Conservation (phyloP, 495 filamentous ascomycete genomes). For the Talaromyces proteolyticus region DNA sequence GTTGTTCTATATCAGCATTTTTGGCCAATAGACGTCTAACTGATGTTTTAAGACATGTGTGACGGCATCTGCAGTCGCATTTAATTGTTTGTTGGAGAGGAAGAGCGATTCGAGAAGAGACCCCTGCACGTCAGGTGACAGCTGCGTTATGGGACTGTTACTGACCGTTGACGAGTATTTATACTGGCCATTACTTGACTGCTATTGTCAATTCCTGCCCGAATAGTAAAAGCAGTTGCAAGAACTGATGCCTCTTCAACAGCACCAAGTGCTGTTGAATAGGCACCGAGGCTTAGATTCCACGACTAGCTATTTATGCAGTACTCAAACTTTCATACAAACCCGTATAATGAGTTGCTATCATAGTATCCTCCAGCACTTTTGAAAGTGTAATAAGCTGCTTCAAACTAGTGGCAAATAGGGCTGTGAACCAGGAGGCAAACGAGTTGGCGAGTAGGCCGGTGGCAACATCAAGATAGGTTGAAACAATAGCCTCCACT, state of each 20-base stretch:
- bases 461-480: slow-evolving; percentile 13
- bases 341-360: neutral
- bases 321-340: neutral
- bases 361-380: neutral
- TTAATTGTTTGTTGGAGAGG: neutral
- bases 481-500: slow-evolving; percentile 8
- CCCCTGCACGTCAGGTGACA: slow-evolving; percentile 21
- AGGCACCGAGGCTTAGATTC: slow-evolving; percentile 17
- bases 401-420: neutral
- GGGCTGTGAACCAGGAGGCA: slow-evolving; percentile 11
- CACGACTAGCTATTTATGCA: slow-evolving; percentile 22
- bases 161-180: slow-evolving; percentile 10
- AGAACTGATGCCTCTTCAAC: slow-evolving; percentile 12
- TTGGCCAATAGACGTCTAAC: slow-evolving; percentile 13
- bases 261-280: slow-evolving; percentile 12
- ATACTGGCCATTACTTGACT: slow-evolving; percentile 13
- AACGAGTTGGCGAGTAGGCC: slow-evolving; percentile 11
- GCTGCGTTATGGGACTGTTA: slow-evolving; percentile 8
- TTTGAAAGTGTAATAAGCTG: neutral
- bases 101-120: slow-evolving; percentile 20
- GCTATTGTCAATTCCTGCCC: slow-evolving; percentile 17
- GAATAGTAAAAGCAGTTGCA: slow-evolving; percentile 20
- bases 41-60: slow-evolving; percentile 17
- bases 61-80: slow-evolving; percentile 3
- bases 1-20: slow-evolving; percentile 22